These are phyloP conservation scores for Syzygium grande DNA, from an alignment of 345 rosid species.

Conservation along the genomic window DNA sequence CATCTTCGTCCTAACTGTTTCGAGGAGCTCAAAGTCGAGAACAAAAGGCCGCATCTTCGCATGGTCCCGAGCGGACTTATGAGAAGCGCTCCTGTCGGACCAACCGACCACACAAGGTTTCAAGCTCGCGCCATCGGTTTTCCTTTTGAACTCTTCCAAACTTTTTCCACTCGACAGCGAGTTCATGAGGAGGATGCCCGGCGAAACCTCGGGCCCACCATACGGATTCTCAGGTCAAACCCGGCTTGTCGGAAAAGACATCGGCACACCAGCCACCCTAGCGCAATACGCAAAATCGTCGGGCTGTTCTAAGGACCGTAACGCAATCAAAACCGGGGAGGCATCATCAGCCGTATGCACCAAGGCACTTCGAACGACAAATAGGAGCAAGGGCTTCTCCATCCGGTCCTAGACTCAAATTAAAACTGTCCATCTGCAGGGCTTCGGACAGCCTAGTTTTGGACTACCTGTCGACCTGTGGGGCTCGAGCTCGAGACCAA, in stretches of 20 bases:
- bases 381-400: background rate
- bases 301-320: background rate
- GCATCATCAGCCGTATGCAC: background rate
- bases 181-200: background rate
- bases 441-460: background rate
- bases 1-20: background rate
- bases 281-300: background rate
- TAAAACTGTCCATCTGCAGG: background rate
- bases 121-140: background rate
- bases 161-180: background rate
- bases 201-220: background rate
- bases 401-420: background rate
- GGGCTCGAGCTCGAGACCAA: background rate
- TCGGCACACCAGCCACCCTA: background rate
- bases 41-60: background rate
- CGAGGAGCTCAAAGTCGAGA: background rate
- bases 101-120: background rate
- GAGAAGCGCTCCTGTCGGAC: background rate
- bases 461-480: background rate
- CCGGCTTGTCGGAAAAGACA: background rate
- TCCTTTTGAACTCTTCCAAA: background rate
- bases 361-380: background rate
- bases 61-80: background rate
- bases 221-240: background rate
- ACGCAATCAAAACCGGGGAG: background rate